Evolutionary conservation across 805 yeast genomes (phyloP), one percentile per base, ranked within the genome.

Genomic region (Grigorovia jiainica): DNA sequence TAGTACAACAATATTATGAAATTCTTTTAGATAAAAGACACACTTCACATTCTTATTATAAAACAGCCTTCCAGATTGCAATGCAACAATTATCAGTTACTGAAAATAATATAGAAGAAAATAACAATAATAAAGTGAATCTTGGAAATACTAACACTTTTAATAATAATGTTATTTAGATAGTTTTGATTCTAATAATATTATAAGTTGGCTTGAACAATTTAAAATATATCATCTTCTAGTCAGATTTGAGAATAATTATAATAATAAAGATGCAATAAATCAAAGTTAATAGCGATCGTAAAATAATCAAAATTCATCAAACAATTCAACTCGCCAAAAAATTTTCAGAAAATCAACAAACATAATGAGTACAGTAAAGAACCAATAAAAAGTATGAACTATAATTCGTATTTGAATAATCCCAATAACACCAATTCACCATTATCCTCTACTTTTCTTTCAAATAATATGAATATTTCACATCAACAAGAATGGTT

Each of bases 1-100:
- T 74, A 43, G 90, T 92, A 3, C 73, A 75, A 36, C 84, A 82
- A 54, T 85, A 83, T 61, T 78, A 77, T 53, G 84, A 81, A 48
- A 68, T 76, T 47, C 78, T 80, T 48, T 38, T 37, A 19, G 29
- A 23, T 11, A 55, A 71, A 37, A 57, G 76, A 56, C 72, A 75
- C 46, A 82, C 78, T 54, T 69, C 76, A 43, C 82, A 78, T 55
- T 79, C 75, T 43, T 77, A 73, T 41, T 69, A 68, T 47, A 70
- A 70, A 43, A 57, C 69, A 25, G 67, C 69, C 1, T 58, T 64
- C 39, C 65, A 67, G 27, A 68, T 72, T 48, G 73, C 76, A 0
- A 61, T 69, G 40, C 61, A 67, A 19, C 75, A 71, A 42, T 71
- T 68, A 30, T 63, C 61, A 41, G 63, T 62, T 13, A n/a, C n/a